phyloP scores from a whole-genome alignment of 495 filamentous ascomycete genomes.

The Neurospora tetrasperma region DNA sequence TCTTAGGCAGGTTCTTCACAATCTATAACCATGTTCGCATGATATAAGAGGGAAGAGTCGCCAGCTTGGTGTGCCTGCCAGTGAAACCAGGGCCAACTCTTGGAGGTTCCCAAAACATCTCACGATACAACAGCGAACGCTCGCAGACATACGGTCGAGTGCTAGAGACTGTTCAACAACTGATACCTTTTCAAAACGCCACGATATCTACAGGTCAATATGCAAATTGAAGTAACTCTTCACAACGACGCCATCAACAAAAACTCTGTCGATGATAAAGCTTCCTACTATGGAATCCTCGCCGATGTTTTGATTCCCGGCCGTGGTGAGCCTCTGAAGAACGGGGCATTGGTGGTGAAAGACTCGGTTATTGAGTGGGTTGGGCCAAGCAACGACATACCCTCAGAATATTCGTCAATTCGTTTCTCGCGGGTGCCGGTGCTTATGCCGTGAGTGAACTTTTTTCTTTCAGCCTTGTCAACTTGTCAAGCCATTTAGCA shows the following conservation, averaged over 20 bases:
- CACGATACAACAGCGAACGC: not conserved
- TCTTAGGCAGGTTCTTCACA: not conserved
- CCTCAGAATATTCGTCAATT: conserved; percentile 22
- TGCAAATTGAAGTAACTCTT: not conserved
- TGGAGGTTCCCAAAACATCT: not conserved
- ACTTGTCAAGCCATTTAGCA: not conserved
- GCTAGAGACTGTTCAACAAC: not conserved
- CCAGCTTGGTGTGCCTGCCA: too few species aligned
- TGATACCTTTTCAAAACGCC: not conserved
- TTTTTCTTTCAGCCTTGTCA: conserved; percentile 6
- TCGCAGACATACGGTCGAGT: not conserved
- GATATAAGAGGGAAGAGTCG: not conserved
- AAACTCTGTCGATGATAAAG: not conserved
- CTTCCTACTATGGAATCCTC: not conserved
- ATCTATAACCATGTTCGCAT: not conserved
- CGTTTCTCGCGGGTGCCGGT: conserved; percentile 23
- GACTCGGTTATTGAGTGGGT: conserved; percentile 34
- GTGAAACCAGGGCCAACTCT: too few species aligned
- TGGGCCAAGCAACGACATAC: conserved; percentile 24
- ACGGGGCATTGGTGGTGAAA: conserved; percentile 33
- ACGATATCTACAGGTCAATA: not conserved
- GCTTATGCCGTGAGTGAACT: conserved; percentile 44
- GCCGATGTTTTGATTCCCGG: conserved; percentile 37
- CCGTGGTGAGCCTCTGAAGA: conserved; percentile 26
- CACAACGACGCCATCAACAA: not conserved